Base-by-base conservation (phyloP, 257 asterid genomes). In the Eustoma russellianum region DNA sequence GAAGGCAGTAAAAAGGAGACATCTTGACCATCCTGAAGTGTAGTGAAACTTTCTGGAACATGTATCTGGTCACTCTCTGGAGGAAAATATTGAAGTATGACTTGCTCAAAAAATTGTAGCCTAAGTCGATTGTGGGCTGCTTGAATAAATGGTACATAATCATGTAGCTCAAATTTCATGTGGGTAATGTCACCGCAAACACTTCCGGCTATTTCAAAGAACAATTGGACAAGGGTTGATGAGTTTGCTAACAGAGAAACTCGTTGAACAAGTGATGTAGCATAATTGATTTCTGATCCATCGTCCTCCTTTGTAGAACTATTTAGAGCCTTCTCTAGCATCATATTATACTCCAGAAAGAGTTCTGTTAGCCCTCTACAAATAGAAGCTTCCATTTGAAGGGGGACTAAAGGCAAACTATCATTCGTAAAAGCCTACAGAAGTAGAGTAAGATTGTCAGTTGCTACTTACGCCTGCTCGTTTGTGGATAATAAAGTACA, bases 341-440 rank as follows among this genome's bases (percentile, higher is more conserved):
- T 57, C 7, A 57, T 52, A 6, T 67, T 62, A 44, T 87, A 87
- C 46, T 75, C 70, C 13, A 65, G 50, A 43, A 77, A 72, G 41
- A 87, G 62, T 55, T 81, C 87, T 53, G 62, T 61, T 35, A 81
- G 70, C 64, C 77, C 85, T 61, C 70, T 76, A 56, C 83, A 69
- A 66, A 87, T 68, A 12, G 75, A 57, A 58, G 77, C 68, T 77
- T 79, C 96, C 81, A 87, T 76, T 66, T 79, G 72, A 33, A 79
- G 69, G 12, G 73, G 35, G 52, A 77, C 71, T 66, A 87, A 65
- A 30, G 93, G 80, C 43, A 43, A 69, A 44, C 75, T 28, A 13
- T 81, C 89, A 59, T 71, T 79, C 8, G 62, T 61, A 59, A 77
- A 44, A 9, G 76, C 72, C 93, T 83, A 38, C 17, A 61, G 30